Evolutionary conservation across 176 grass and related monocot genomes (phyloP).

Genomic region (Alloteropsis semialata): DNA sequence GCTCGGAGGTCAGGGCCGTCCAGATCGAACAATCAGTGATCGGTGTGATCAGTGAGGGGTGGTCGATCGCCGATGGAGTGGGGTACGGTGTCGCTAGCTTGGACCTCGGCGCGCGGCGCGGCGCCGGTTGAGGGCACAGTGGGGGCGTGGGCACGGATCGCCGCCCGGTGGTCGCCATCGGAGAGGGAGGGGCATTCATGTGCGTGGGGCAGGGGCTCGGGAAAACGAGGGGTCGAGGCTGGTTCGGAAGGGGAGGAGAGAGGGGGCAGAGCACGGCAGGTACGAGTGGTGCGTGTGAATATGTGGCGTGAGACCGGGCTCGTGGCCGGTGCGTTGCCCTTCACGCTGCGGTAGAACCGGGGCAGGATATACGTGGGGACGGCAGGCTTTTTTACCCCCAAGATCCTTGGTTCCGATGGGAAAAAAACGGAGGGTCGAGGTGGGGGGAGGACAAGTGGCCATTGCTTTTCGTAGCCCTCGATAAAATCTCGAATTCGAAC

Average conservation of each 20-base stretch:
- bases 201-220: neutral
- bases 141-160: neutral
- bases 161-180: neutral
- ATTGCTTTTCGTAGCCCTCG: no score
- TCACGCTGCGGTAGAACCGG: no score
- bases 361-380: no score
- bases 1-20: neutral
- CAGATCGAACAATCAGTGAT: neutral
- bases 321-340: no score
- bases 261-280: neutral
- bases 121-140: no score
- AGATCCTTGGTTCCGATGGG: no score
- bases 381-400: no score
- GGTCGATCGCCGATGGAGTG: neutral
- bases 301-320: no score
- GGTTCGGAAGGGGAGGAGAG: neutral
- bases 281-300: neutral
- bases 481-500: no score
- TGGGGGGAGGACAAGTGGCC: no score
- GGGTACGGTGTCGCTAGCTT: neutral
- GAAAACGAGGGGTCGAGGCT: neutral
- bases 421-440: no score
- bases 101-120: neutral
- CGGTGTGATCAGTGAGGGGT: no score
- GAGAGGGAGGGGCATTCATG: neutral